Evolutionary conservation across 164 flowering plant genomes (phyloP).

Genomic region (Saururus chinensis): DNA sequence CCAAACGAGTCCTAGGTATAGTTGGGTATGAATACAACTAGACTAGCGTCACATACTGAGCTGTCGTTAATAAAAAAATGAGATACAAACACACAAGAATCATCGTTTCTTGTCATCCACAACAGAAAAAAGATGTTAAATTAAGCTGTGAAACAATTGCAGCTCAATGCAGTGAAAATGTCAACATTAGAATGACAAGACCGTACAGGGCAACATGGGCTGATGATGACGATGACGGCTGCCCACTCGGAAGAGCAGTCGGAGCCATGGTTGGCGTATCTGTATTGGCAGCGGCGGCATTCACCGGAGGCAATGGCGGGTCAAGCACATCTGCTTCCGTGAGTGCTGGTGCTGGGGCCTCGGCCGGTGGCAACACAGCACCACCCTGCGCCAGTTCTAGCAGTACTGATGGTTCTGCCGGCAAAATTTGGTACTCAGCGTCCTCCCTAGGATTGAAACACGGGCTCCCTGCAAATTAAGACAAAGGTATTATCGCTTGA

Average conservation of each 20-base stretch:
- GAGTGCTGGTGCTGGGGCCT: conserved; percentile 38
- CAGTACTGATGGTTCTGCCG: conserved; percentile 30
- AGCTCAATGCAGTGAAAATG: not conserved
- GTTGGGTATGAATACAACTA: too few relatives aligned
- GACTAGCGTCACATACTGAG: too few relatives aligned
- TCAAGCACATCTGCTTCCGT: conserved; percentile 35
- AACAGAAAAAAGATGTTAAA: too few relatives aligned
- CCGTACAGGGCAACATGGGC: not conserved
- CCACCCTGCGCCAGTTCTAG: conserved; percentile 6
- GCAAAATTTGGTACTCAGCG: conserved; percentile 17
- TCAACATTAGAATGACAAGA: not conserved
- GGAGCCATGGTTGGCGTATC: conserved; percentile 10
- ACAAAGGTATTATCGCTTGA: not conserved
- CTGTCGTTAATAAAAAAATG: too few relatives aligned
- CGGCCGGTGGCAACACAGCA: conserved; percentile 31
- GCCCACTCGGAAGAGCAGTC: conserved; percentile 14
- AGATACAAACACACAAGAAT: too few relatives aligned
- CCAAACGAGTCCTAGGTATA: too few relatives aligned
- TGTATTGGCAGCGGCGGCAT: conserved; percentile 1
- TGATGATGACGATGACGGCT: not conserved
- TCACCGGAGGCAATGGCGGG: conserved; percentile 71
- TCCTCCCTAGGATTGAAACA: conserved; percentile 26
- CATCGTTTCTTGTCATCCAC: too few relatives aligned
- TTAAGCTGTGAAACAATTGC: too few relatives aligned
- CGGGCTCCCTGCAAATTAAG: conserved; percentile 39